Base-by-base conservation (phyloP, 805 yeast species). In the Lipomyces sp. region DNA sequence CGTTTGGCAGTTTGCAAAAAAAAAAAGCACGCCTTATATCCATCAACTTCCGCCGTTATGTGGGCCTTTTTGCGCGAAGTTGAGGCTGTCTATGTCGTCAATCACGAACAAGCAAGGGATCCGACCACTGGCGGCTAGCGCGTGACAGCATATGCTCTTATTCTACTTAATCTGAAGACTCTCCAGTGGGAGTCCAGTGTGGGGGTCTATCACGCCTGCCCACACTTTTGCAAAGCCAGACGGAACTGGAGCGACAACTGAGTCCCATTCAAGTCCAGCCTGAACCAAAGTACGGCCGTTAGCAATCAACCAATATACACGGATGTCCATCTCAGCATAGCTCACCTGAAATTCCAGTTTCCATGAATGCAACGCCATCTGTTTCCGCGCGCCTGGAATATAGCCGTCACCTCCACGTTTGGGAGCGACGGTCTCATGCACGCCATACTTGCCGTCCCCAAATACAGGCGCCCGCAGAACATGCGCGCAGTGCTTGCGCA, bases 351-450 rank as follows among this genome's bases (percentile, higher is more conserved):
- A 40, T 8, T 38, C 45, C 18, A 53, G 26, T 24, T 31, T 40
- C 51, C 52, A 53, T 19, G 58, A 53, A 36, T 53, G 58, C 39
- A 53, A 39, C 37, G 58, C 58, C 10, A 53, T 42, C 38, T 48
- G 49, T n/a, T 36, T 16, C 1, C 33, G 18, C 16, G 14, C 13
- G 10, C n/a, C 10, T 11, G n/a, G 34, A 11, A 14, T 31, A 31
- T 31, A 31, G 14, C 34, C 14, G 14, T 31, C 34, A 13, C 34
- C 14, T 31, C 14, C 14, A 31, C 34, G 34, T 31, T n/a, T n/a
- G n/a, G n/a, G n/a, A n/a, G n/a, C n/a, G n/a, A n/a, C 14, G 19
- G 13, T 13, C 1, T 32, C 40, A 8, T 8, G 29, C 26, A 37
- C 40, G 10, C 51, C 49, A 43, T 55, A 54, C 33, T 11, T 19